These are phyloP conservation scores for Calonectria montana DNA, from an alignment of 2,329 filamentous ascomycete species.

Conservation along the genomic window DNA sequence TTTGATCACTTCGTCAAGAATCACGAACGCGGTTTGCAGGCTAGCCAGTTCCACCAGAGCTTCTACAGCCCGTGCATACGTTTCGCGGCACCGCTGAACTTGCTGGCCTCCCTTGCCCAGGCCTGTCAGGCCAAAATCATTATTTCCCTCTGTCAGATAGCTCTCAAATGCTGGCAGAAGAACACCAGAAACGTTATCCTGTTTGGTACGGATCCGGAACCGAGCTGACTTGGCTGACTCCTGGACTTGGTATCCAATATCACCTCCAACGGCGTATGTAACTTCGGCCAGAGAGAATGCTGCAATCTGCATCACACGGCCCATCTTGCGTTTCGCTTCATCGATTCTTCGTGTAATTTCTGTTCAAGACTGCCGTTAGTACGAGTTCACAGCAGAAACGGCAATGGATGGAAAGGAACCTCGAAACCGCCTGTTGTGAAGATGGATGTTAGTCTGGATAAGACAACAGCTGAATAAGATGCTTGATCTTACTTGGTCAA, in stretches of 20 bases:
- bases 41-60: constrained; percentile 95
- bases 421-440: constrained; percentile 80
- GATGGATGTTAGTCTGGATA: constrained; percentile 12
- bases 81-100: constrained; percentile 93
- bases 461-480: background rate
- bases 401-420: constrained; percentile 59
- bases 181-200: constrained; percentile 98
- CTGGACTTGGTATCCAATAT: constrained; percentile 97
- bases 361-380: constrained; percentile 48
- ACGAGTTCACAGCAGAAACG: constrained; percentile 20
- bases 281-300: constrained; percentile 98
- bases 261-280: constrained; percentile 94
- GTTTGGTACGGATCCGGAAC: constrained; percentile 92
- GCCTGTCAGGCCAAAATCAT: constrained; percentile 96
- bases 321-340: constrained; percentile 99
- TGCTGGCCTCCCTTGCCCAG: constrained; percentile 97
- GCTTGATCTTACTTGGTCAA: constrained; percentile 82
- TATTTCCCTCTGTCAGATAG: constrained; percentile 87
- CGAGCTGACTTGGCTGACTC: constrained; percentile 94
- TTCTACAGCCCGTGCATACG: constrained; percentile 95
- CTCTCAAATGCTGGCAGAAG: constrained; percentile 94
- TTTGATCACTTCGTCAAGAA: constrained; percentile 98
- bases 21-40: constrained; percentile 97
- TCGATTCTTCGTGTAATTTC: constrained; percentile 98
- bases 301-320: constrained; percentile 98